Evolutionary conservation across 805 yeast species (phyloP).

Genomic region (Ogataea degrootiae): DNA sequence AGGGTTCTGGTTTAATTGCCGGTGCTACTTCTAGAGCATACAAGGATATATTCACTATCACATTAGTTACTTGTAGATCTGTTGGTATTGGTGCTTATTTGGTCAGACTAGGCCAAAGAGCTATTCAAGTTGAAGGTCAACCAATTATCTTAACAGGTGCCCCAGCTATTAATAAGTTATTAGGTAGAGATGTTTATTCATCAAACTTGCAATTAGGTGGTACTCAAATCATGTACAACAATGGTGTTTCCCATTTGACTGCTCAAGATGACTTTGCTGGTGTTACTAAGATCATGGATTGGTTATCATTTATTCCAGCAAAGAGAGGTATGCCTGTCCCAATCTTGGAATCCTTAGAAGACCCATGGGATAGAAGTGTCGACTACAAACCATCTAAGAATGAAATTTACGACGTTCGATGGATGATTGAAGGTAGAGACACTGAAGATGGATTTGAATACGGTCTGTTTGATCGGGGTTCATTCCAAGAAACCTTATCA

Average conservation of each 20-base stretch:
- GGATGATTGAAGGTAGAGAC: constrained; percentile 86
- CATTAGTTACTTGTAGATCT: constrained; percentile 99
- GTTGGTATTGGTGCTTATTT: constrained; percentile 99
- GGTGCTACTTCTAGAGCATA: constrained; percentile 98
- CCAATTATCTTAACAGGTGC: constrained; percentile 99
- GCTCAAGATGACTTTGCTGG: constrained; percentile 97
- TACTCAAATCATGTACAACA: constrained; percentile 96
- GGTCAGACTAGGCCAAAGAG: constrained; percentile 97
- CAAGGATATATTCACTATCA: constrained; percentile 93
- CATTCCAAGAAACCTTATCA: constrained; percentile 92
- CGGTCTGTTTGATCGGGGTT: constrained; percentile 88
- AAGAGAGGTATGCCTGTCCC: constrained; percentile 89
- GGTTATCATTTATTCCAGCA: constrained; percentile 95
- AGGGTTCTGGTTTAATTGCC: constrained; percentile 97
- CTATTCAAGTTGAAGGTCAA: constrained; percentile 97
- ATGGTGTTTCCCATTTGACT: constrained; percentile 97
- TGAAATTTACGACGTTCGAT: constrained; percentile 85
- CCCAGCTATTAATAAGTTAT: constrained; percentile 93
- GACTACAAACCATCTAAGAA: constrained; percentile 70
- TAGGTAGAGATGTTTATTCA: constrained; percentile 96
- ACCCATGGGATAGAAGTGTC: constrained; percentile 91
- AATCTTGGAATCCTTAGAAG: constrained; percentile 65
- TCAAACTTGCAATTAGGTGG: constrained; percentile 98
- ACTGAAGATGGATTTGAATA: constrained; percentile 68
- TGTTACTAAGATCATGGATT: constrained; percentile 87